Percentiles rank a stretch among this genome's conserved stretches.
Evolutionary conservation across 2,329 filamentous ascomycete genomes (phyloP).

Genomic region (Phialophora macrospora): DNA sequence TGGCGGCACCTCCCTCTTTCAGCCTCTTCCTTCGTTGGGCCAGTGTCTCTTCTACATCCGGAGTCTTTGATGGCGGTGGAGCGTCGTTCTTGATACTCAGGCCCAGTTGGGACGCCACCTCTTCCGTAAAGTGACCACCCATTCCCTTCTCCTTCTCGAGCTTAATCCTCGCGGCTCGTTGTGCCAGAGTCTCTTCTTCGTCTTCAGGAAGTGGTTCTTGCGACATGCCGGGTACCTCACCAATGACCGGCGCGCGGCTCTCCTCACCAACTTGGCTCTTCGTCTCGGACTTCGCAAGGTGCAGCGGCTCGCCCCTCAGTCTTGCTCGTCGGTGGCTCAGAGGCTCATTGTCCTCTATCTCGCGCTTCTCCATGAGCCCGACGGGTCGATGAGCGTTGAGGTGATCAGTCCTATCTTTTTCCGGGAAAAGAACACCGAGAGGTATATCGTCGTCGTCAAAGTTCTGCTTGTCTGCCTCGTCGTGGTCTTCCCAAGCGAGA

Average conservation of each 20-base stretch:
- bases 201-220: constrained; percentile 40
- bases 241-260: constrained; percentile 42
- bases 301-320: constrained; percentile 65
- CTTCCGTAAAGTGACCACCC: constrained; percentile 50
- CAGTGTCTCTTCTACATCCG: constrained; percentile 52
- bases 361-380: constrained; percentile 67
- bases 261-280: constrained; percentile 24
- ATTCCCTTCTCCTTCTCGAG: constrained; percentile 43
- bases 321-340: constrained; percentile 76
- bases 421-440: constrained; percentile 76
- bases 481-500: constrained; percentile 84
- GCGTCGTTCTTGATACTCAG: constrained; percentile 37
- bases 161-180: constrained; percentile 50
- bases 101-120: constrained; percentile 51
- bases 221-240: constrained; percentile 39
- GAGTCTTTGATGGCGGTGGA: constrained; percentile 35
- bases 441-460: constrained; percentile 84
- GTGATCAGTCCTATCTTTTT: constrained; percentile 46
- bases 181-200: constrained; percentile 53
- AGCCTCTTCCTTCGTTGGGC: constrained; percentile 53
- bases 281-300: constrained; percentile 41
- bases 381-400: constrained; percentile 45
- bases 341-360: constrained; percentile 91
- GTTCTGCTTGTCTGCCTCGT: constrained; percentile 54
- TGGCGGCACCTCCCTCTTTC: constrained; percentile 46